Base-by-base conservation (phyloP, 257 asterid species). In the Forsythia suspensa region DNA sequence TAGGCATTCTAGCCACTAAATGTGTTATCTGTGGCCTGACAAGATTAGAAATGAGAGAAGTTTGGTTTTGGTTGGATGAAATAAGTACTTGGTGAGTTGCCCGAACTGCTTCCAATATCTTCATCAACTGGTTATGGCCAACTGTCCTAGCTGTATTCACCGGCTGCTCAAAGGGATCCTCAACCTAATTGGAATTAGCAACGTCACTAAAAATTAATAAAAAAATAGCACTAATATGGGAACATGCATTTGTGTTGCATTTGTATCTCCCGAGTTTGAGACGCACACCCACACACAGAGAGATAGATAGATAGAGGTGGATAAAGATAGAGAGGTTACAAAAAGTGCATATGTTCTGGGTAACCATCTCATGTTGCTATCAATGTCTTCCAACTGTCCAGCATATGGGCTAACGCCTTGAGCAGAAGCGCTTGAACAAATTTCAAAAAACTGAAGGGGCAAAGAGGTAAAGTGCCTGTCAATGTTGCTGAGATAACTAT, bases 161-260 rank as follows among this genome's bases (percentile, higher is more conserved):
- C 24, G 99, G 98, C 83, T 90, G 97, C 89, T 95, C 99, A 81
- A 93, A 95, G 39, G 99, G 99, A 87, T 95, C 99, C 86, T 95
- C 99, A 78, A 95, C 92, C 99, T 95, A 80, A 77, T 57, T 20
- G 4, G 21, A 76, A 86, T 69, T 44, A 51, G 21, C 80, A 82
- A 61, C 80, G 59, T 24, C 6, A 63, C 9, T 18, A n/a, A 3
- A 77, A 37, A 78, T 76, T 8, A 29, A 15, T 51, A 37, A 63
- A 37, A 63, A 70, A 48, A 79, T 4, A 16, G 72, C 41, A 48
- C 75, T 44, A 48, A 15, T 21, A 40, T 18, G 34, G 21, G n/a
- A 11, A 55, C 38, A 38, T 4, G 11, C 6, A 6, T 24, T 48
- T 13, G n/a, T 13, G n/a, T 48, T 48, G 57, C 57, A 48, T 48